phyloP scores from a whole-genome alignment of 805 yeast genomes.

The Starmera quercuum region DNA sequence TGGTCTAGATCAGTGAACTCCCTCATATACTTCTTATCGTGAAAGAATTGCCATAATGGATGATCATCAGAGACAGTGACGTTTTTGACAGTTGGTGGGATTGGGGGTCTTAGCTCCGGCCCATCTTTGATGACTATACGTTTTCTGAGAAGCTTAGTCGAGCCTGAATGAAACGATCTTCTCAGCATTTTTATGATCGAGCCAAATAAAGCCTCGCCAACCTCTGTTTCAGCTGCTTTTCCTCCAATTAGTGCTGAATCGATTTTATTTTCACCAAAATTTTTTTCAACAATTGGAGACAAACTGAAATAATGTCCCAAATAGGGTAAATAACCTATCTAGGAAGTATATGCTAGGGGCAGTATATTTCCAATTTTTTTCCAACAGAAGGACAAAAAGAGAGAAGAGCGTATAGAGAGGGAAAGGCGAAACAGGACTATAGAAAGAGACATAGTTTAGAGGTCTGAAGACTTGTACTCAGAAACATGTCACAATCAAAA shows the following conservation, averaged over 20 bases:
- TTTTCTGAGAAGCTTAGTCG: not conserved
- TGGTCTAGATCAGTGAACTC: conserved; percentile 42
- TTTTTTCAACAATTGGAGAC: no score
- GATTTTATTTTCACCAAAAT: no score
- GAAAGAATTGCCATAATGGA: conserved; percentile 92
- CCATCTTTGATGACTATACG: not conserved
- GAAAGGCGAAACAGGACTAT: no score
- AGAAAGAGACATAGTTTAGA: no score
- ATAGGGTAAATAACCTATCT: no score
- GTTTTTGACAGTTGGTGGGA: conserved; percentile 73
- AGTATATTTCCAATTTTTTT: no score
- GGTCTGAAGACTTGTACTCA: no score
- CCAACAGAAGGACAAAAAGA: no score
- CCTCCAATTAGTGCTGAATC: not conserved
- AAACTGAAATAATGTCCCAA: no score
- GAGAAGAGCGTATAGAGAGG: no score
- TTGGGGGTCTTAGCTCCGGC: conserved; percentile 61
- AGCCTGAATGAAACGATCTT: not conserved
- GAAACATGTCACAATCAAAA: conserved; percentile 2
- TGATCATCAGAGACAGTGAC: conserved; percentile 73
- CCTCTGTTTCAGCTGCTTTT: not conserved
- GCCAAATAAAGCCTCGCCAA: not conserved
- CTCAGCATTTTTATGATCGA: not conserved
- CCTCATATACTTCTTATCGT: conserved; percentile 55
- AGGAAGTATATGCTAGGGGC: no score